Conservation (phyloP, 441 rosid species). For the Gossypium lobatum region DNA sequence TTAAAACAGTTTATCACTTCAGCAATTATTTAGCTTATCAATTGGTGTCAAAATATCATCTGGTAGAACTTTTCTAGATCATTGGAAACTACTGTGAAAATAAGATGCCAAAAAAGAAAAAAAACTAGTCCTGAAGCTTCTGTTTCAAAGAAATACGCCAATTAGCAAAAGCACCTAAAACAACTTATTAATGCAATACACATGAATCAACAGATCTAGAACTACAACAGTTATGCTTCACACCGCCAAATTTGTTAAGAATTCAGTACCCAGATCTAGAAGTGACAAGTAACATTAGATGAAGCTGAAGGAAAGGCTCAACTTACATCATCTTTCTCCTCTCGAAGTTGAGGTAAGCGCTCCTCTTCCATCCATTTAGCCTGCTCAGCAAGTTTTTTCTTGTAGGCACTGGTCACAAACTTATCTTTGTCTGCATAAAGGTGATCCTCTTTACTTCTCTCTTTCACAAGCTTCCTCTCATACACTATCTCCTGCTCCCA, state of each 20-base stretch:
- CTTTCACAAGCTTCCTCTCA: constrained; percentile 78
- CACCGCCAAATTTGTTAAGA: not conserved
- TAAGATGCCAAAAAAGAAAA: not conserved
- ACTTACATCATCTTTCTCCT: constrained; percentile 90
- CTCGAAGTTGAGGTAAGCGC: constrained; percentile 57
- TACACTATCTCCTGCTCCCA: constrained; percentile 69
- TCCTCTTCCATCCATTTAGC: constrained; percentile 73
- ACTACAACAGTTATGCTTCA: not conserved
- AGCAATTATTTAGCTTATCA: constrained; percentile 2
- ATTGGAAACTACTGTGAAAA: not conserved
- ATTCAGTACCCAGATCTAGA: too few species aligned
- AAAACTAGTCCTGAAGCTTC: not conserved
- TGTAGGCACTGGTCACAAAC: constrained; percentile 69
- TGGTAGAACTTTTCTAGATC: not conserved
- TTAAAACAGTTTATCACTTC: not conserved
- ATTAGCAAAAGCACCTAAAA: not conserved
- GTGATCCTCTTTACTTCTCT: constrained; percentile 79
- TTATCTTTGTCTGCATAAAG: constrained; percentile 84
- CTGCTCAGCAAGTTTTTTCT: constrained; percentile 80
- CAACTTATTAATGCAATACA: not conserved
- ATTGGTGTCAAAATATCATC: not conserved
- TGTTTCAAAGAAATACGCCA: not conserved
- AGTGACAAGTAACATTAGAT: not conserved
- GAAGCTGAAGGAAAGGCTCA: constrained; percentile 9
- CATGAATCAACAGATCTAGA: not conserved